These are phyloP conservation scores for Hyphopichia buzzinii DNA, from an alignment of 1,139 yeast genomes.

Conservation along the genomic window DNA sequence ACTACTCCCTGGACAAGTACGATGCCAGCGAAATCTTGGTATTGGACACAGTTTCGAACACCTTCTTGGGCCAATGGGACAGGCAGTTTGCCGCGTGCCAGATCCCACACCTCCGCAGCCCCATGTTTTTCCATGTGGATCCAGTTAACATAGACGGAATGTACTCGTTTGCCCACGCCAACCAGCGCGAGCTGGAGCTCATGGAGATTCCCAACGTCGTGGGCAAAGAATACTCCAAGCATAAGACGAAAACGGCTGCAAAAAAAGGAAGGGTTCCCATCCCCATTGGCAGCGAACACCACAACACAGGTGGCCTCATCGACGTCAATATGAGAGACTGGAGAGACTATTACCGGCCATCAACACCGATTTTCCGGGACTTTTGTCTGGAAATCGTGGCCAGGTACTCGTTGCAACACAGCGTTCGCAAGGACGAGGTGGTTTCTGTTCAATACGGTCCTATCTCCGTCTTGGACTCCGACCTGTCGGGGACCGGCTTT, in stretches of 20 bases:
- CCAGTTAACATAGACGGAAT: conserved; percentile 46
- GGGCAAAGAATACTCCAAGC: conserved; percentile 46
- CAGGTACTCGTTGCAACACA: conserved; percentile 29
- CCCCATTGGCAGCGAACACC: conserved; percentile 10
- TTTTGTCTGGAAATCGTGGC: conserved; percentile 36
- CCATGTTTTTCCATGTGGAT: conserved; percentile 52
- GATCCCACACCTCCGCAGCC: conserved; percentile 45
- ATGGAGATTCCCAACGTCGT: conserved; percentile 47
- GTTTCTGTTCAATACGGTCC: conserved; percentile 28
- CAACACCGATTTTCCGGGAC: conserved; percentile 38
- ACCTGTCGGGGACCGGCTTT: conserved; percentile 28
- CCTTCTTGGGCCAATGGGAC: conserved; percentile 45
- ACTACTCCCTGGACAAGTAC: conserved; percentile 17
- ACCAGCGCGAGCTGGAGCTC: conserved; percentile 33
- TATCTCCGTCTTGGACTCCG: conserved; percentile 21
- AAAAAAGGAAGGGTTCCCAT: conserved; percentile 14
- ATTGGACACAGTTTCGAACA: conserved; percentile 28
- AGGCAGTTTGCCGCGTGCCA: conserved; percentile 41
- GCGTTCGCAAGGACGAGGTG: conserved; percentile 37
- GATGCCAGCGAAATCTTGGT: conserved; percentile 29
- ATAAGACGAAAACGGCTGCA: conserved; percentile 32
- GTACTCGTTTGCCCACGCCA: conserved; percentile 37
- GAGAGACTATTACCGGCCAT: conserved; percentile 47
- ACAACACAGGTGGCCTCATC: conserved; percentile 32
- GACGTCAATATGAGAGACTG: conserved; percentile 47